Percentiles rank a stretch among this genome's conserved stretches.
phyloP scores from a whole-genome alignment of 2,329 filamentous ascomycete genomes.

The Colletotrichum musae region DNA sequence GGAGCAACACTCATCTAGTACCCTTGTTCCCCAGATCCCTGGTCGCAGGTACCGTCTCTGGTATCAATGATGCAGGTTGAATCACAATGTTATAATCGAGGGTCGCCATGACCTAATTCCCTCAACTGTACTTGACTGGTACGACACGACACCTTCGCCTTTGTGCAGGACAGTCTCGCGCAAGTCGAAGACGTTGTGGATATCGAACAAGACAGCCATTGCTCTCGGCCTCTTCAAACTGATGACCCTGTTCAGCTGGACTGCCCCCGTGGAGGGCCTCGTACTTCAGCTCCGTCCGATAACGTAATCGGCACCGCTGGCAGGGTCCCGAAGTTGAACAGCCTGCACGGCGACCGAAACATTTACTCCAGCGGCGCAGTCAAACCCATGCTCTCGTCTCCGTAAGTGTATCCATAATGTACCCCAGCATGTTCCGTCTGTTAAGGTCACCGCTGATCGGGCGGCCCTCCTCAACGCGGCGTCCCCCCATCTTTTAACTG shows the following conservation, averaged over 20 bases:
- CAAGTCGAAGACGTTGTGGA: too few species aligned
- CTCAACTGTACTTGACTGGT: background rate
- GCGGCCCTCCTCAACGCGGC: background rate
- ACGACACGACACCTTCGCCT: too few species aligned
- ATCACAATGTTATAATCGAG: background rate
- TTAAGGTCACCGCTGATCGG: slow-evolving; percentile 4
- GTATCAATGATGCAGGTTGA: slow-evolving; percentile 17
- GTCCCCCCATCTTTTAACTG: background rate
- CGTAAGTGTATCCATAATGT: background rate
- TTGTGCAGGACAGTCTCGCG: too few species aligned
- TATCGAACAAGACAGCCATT: too few species aligned
- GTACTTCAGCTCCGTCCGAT: background rate
- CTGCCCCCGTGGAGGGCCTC: background rate
- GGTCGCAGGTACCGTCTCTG: slow-evolving; percentile 17
- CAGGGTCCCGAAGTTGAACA: background rate
- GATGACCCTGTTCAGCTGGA: background rate
- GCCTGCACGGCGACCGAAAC: background rate
- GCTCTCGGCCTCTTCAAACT: slow-evolving; percentile 5
- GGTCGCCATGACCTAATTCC: background rate
- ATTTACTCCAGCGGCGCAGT: slow-evolving; percentile 6
- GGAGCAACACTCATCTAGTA: background rate
- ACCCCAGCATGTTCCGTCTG: background rate
- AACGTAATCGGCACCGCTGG: slow-evolving; percentile 1
- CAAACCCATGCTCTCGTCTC: background rate
- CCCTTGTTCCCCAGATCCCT: slow-evolving; percentile 33